Percentiles rank a stretch among this genome's conserved stretches.
Evolutionary conservation across 805 yeast species (phyloP).

Genomic region (Pichia gijzeniarum): DNA sequence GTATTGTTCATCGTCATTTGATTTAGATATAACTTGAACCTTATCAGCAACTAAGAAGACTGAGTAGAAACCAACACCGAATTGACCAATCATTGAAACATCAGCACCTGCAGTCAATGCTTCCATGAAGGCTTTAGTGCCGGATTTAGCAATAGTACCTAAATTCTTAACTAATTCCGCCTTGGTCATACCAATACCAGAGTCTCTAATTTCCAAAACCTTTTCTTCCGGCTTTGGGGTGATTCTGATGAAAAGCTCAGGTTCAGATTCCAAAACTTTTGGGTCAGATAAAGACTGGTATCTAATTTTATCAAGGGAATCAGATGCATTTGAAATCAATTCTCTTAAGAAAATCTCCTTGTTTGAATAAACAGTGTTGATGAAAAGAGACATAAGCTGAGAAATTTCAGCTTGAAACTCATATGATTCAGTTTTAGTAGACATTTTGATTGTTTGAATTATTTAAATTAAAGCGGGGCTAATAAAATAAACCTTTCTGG

Average conservation of each 20-base stretch:
- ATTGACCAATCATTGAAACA: constrained; percentile 99
- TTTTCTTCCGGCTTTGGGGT: constrained; percentile 95
- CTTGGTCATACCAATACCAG: constrained; percentile 99
- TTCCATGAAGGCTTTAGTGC: constrained; percentile 99
- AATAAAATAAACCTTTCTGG: not conserved
- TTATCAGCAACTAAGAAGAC: constrained; percentile 98
- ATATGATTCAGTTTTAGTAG: constrained; percentile 59
- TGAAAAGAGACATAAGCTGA: constrained; percentile 99
- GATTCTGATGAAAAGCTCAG: constrained; percentile 93
- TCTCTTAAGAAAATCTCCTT: constrained; percentile 99
- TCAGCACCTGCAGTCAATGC: constrained; percentile 99
- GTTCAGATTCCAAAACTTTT: constrained; percentile 85
- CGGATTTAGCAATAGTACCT: constrained; percentile 99
- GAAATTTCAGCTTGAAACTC: constrained; percentile 99
- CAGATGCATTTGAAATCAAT: constrained; percentile 96
- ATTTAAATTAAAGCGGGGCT: not conserved
- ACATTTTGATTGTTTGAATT: constrained; percentile 18
- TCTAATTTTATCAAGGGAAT: constrained; percentile 98
- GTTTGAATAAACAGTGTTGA: constrained; percentile 99
- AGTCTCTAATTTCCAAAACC: constrained; percentile 93
- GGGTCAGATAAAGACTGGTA: constrained; percentile 94
- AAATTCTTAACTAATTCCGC: constrained; percentile 97
- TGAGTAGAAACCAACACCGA: constrained; percentile 99
- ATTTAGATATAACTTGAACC: constrained; percentile 96
- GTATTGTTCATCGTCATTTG: constrained; percentile 99